These are phyloP conservation scores for Metschnikowia gruessii DNA, from an alignment of 805 yeast species.

Conservation along the genomic window DNA sequence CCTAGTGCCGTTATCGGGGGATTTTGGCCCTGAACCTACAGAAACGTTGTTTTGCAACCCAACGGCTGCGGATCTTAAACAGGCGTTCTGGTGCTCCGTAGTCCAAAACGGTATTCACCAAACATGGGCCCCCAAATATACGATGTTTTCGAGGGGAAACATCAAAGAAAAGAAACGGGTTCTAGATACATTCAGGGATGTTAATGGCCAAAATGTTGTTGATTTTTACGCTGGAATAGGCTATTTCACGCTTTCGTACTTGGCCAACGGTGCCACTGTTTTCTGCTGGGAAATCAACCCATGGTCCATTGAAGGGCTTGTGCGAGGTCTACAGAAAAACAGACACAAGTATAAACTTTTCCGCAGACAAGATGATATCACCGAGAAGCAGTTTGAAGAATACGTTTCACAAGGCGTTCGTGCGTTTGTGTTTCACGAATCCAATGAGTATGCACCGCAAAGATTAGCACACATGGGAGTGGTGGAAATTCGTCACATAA, in stretches of 20 bases:
- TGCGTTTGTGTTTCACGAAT: constrained; percentile 59
- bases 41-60: constrained; percentile 20
- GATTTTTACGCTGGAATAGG: constrained; percentile 88
- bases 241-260: constrained; percentile 71
- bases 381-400: neutral
- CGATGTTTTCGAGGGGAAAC: constrained; percentile 88
- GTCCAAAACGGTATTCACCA: constrained; percentile 74
- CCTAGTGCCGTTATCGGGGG: constrained; percentile 59
- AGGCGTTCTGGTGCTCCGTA: constrained; percentile 69
- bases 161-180: constrained; percentile 75
- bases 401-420: constrained; percentile 19
- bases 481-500: constrained; percentile 52
- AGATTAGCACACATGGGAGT: constrained; percentile 33
- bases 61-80: constrained; percentile 38
- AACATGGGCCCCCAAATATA: constrained; percentile 79
- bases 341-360: constrained; percentile 24
- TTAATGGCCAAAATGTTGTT: constrained; percentile 46
- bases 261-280: constrained; percentile 51
- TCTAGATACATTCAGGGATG: constrained; percentile 38
- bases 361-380: neutral
- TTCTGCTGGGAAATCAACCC: constrained; percentile 84
- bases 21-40: constrained; percentile 52
- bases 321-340: constrained; percentile 51
- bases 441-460: constrained; percentile 49
- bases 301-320: constrained; percentile 76